Base-by-base conservation (phyloP, 1,284 basidiomycete genomes). In the Puccinia novopanici region DNA sequence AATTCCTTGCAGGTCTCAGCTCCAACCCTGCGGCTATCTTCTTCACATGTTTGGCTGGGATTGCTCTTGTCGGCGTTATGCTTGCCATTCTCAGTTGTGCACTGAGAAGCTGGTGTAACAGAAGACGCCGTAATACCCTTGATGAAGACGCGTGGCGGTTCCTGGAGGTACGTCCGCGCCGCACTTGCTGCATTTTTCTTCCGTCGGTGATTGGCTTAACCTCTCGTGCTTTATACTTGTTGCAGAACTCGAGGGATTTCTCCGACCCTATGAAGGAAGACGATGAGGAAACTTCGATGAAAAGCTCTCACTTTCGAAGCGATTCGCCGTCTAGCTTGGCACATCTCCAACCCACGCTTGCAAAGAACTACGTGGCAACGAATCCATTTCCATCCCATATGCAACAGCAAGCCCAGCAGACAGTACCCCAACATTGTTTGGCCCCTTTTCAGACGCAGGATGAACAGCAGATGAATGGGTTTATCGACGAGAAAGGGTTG, bases 101-200 rank as follows among this genome's bases (percentile, higher is more conserved):
- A 37, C 12, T 72, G 30, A 72, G 52, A 52, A 40, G 48, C 30
- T 72, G 70, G 70, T 72, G 70, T 55, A 72, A 72, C n/a, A 30
- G 52, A 72, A 55, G 70, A 37, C 70, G 52, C 24, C 27, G 70
- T 13, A 55, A 34, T 24, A 72, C 34, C n/a, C 4, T 55, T 22
- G 70, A 72, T 72, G 70, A 72, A 12, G 70, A 72, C 50, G 19
- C 70, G 55, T 72, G 70, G 70, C 70, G 52, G 70, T 72, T 72
- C 52, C 52, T 72, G 34, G 52, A 72, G 70, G 70, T 72, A 37
- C 52, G 70, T 40, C 5, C 52, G 3, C 34, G 12, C 34, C 48
- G 22, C n/a, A 15, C 19, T 19, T 54, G 24, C 24, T 27, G 2
- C 34, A 34, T 34, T 34, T 34, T 9, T 9, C 13, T 17, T 55